phyloP scores from a whole-genome alignment of 2,329 filamentous ascomycete species.

The Neofusicoccum kwambonambiense region DNA sequence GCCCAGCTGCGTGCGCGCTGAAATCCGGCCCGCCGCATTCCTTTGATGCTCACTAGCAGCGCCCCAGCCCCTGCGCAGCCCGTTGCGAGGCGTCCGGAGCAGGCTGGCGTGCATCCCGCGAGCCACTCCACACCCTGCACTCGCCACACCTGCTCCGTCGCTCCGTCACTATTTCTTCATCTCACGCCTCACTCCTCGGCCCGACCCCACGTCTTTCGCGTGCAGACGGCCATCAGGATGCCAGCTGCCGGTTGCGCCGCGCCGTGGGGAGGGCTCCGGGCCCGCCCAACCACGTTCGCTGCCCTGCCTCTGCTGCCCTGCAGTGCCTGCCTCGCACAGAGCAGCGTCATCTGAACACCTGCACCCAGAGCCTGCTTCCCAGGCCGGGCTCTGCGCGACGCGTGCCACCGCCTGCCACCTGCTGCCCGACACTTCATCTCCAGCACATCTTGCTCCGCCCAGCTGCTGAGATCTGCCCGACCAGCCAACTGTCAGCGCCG shows the following conservation, averaged over 20 bases:
- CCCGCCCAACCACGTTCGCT: background rate
- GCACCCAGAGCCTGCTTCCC: background rate
- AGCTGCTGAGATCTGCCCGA: background rate
- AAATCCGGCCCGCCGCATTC: background rate
- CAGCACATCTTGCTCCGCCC: background rate
- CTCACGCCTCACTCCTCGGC: slow-evolving; percentile 5
- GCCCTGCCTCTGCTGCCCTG: slow-evolving; percentile 9
- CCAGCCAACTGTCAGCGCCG: background rate
- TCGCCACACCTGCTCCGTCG: background rate
- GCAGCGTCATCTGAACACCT: slow-evolving; percentile 8
- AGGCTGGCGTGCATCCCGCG: background rate
- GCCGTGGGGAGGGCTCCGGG: background rate
- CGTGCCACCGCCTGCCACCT: slow-evolving; percentile 6
- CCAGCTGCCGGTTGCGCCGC: background rate
- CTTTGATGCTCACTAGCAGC: background rate
- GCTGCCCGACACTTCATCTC: slow-evolving; percentile 3
- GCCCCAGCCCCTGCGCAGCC: background rate
- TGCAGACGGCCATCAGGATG: background rate
- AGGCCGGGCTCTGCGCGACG: background rate
- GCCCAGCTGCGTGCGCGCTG: too few relatives aligned
- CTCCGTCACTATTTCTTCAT: slow-evolving; percentile 12
- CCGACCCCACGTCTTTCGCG: background rate
- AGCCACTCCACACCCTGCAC: background rate
- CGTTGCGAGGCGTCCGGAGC: background rate
- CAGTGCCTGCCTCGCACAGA: background rate